A percentile compares a stretch with the other conserved stretches of the same genome.
These are phyloP conservation scores for Medicago arabica DNA, from an alignment of 306 rosid species.

Conservation along the genomic window DNA sequence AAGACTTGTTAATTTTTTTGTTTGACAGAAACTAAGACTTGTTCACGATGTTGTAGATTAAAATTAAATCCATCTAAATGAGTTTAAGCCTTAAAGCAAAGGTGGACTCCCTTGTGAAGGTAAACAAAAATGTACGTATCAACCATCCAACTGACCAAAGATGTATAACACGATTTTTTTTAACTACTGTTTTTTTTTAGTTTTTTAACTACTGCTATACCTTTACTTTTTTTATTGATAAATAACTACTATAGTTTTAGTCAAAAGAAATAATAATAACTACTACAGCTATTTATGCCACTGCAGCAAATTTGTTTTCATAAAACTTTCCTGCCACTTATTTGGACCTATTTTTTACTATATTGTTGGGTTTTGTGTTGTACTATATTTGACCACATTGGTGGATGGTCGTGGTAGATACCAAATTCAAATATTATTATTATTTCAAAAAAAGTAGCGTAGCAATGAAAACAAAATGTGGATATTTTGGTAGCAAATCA, in stretches of 20 bases:
- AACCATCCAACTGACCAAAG: background rate
- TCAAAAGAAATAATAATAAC: too few relatives aligned
- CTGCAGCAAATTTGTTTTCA: background rate
- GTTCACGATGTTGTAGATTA: background rate
- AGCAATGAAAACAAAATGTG: too few relatives aligned
- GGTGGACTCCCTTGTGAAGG: conserved; percentile 4
- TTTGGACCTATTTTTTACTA: conserved; percentile 10
- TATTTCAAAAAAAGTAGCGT: too few relatives aligned
- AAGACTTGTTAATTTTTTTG: too few relatives aligned
- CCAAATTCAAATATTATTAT: background rate
- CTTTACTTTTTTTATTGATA: too few relatives aligned
- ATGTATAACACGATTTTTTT: background rate
- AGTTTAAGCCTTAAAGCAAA: background rate
- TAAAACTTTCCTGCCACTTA: background rate
- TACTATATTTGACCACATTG: conserved; percentile 17
- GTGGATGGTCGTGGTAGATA: background rate
- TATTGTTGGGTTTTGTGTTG: conserved; percentile 14
- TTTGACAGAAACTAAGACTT: background rate
- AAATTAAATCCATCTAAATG: background rate
- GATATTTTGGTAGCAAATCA: too few relatives aligned
- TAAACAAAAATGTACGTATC: background rate
- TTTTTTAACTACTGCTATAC: too few relatives aligned
- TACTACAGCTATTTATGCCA: background rate
- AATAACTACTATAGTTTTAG: too few relatives aligned
- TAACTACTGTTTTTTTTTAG: too few relatives aligned